Percentiles rank a stretch among this genome's conserved stretches.
Evolutionary conservation across 1,284 basidiomycete genomes (phyloP).

Genomic region (Sanguinoderma infundibulare): DNA sequence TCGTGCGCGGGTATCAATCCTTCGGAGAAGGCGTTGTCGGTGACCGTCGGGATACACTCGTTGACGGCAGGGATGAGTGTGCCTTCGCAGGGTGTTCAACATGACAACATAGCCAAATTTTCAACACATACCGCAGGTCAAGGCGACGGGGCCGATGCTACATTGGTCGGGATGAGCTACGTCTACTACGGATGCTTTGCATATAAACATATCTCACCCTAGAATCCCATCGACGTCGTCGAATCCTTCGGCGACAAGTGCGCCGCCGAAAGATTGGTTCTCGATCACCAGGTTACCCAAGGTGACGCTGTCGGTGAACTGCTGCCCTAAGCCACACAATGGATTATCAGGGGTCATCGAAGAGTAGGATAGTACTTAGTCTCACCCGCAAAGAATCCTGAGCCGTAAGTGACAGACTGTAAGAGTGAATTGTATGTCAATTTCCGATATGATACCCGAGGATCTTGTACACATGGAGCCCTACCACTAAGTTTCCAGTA

Average conservation of each 20-base stretch:
- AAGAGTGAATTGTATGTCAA: background rate
- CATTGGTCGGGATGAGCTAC: too few relatives aligned
- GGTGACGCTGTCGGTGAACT: constrained; percentile 33
- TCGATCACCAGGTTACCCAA: constrained; percentile 24
- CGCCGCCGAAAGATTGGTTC: constrained; percentile 57
- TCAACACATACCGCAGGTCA: constrained; percentile 37
- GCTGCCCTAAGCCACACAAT: constrained; percentile 9
- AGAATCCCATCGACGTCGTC: constrained; percentile 53
- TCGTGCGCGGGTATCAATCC: constrained; percentile 30
- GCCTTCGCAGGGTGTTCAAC: background rate
- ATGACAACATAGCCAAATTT: background rate
- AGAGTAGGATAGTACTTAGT: background rate
- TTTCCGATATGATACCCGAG: background rate
- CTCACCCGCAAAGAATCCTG: constrained; percentile 52
- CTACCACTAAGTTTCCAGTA: constrained; percentile 20
- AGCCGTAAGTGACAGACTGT: constrained; percentile 51
- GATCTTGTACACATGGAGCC: background rate
- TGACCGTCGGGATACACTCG: constrained; percentile 32
- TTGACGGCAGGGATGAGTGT: background rate
- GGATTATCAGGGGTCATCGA: background rate
- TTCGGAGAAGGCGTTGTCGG: constrained; percentile 51
- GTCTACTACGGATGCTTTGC: too few relatives aligned
- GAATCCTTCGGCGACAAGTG: constrained; percentile 41
- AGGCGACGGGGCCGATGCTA: constrained; percentile 50
- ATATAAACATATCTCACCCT: too few relatives aligned